phyloP scores from a whole-genome alignment of 768 basidiomycete genomes.

The Pleurotus eryngii region DNA sequence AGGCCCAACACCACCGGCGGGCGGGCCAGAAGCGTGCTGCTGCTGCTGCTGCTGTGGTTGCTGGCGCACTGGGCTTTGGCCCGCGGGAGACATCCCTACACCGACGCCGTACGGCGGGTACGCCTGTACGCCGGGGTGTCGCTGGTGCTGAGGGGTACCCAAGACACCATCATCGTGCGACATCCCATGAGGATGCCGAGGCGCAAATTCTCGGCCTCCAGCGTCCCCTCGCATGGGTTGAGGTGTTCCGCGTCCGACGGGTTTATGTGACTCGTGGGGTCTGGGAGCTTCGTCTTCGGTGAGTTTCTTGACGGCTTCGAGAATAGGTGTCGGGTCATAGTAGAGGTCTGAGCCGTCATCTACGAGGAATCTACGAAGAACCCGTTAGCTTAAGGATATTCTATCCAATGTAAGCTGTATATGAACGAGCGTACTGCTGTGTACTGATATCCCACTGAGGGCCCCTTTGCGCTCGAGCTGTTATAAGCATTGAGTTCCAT shows the following conservation, averaged over 20 bases:
- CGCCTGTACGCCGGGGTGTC: not conserved
- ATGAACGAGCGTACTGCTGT: conserved; percentile 61
- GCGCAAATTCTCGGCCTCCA: conserved; percentile 21
- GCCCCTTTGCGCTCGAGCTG: conserved; percentile 76
- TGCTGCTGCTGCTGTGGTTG: no score
- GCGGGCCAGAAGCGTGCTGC: conserved; percentile 6
- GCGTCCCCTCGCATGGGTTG: conserved; percentile 27
- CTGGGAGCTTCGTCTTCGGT: conserved; percentile 33
- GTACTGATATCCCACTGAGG: conserved; percentile 89
- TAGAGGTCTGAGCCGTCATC: conserved; percentile 71
- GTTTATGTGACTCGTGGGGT: conserved; percentile 15
- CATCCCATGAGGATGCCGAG: conserved; percentile 12
- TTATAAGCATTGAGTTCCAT: conserved; percentile 80
- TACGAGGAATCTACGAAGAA: conserved; percentile 59
- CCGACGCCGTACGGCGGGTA: not conserved
- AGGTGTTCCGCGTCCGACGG: conserved; percentile 23
- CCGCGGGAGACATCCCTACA: conserved; percentile 22
- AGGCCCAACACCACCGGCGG: conserved; percentile 23
- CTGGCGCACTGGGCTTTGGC: conserved; percentile 21
- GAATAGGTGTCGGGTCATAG: conserved; percentile 64
- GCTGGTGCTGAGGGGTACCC: conserved; percentile 15
- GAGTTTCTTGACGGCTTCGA: conserved; percentile 48
- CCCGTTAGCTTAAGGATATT: not conserved
- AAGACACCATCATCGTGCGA: conserved; percentile 1
- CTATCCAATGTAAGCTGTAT: no score